Evolutionary conservation across 441 rosid species (phyloP), one percentile per base, ranked within the genome.

Genomic region (Pelargonium fulgidum): DNA sequence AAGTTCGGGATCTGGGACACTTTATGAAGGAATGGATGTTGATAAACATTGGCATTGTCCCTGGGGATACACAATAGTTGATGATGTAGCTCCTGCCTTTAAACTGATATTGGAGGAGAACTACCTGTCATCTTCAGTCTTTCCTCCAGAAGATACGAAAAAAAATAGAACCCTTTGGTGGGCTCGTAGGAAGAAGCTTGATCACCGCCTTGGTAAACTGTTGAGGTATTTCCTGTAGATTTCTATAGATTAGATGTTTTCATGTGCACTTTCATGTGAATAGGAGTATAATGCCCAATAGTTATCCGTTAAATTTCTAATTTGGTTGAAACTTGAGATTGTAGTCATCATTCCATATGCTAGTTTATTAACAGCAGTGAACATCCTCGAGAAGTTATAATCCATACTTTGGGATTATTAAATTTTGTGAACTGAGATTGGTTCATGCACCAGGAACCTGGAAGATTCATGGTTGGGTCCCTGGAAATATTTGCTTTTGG

Each of bases 401-500:
- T 62, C 41, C 50, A 42, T 14, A 50, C 6, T 14, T 4, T 29
- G 17, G 36, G 52, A 13, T 70, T 12, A 7, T 7, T 58, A 4
- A 24, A 9, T 17, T 29, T 16, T 44, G 9, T 12, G 39, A 58
- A 70, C 17, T 17, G 64, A 24, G 64, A 61, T 61, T 61, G 64
- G 64, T 50, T 42, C 2, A 24, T 78, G 67, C 72, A 72, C 62
- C 80, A 94, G 99, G 84, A 81, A 82, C 70, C 72, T 90, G 59
- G 97, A 94, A 90, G 96, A 85, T 72, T 77, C 81, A 66, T 92
- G 98, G 99, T 79, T 92, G 68, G 99, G 98, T 66, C 81, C 90
- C 13, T 89, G 91, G 98, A 87, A 85, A 70, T 83, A 64, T 75
- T 68, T 86, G 75, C 88, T 94, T 77, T 80, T 86, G 8, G 95